Percentiles rank a stretch among this genome's conserved stretches.
Evolutionary conservation across 2,329 filamentous ascomycete genomes (phyloP).

Genomic region (Colletotrichum sublineola): DNA sequence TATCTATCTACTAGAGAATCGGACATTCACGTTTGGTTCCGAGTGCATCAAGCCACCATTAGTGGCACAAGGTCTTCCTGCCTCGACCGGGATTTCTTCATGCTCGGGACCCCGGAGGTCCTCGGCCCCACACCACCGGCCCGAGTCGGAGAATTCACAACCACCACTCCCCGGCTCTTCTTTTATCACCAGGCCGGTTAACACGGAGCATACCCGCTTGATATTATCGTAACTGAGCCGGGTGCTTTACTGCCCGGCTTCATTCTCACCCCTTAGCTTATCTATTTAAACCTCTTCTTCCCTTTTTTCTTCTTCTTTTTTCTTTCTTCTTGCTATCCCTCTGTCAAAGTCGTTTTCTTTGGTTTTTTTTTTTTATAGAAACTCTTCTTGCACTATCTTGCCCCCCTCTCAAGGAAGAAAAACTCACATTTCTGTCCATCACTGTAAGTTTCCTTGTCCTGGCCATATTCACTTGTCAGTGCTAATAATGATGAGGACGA

Average conservation of each 20-base stretch:
- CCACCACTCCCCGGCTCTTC: not conserved
- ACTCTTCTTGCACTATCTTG: too few relatives aligned
- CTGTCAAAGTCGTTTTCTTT: not conserved
- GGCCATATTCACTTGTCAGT: not conserved
- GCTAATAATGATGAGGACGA: not conserved
- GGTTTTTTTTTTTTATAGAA: not conserved
- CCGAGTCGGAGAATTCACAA: conserved; percentile 14
- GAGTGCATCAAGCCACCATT: not conserved
- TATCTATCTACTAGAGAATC: not conserved
- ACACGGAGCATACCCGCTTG: not conserved
- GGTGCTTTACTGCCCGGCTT: not conserved
- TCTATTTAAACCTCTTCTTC: not conserved
- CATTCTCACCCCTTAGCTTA: too few relatives aligned
- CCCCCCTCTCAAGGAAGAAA: too few relatives aligned
- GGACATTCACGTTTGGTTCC: not conserved
- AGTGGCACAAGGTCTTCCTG: not conserved
- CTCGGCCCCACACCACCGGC: conserved; percentile 18
- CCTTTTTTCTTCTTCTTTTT: not conserved
- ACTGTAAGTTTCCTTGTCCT: not conserved
- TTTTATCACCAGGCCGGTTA: not conserved
- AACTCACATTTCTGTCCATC: not conserved
- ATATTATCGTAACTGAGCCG: not conserved
- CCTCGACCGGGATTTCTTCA: not conserved
- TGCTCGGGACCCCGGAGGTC: not conserved
- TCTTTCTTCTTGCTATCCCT: not conserved